Evolutionary conservation across 78 protist genomes (phyloP).

Genomic region (Polysphondylium violaceum): DNA sequence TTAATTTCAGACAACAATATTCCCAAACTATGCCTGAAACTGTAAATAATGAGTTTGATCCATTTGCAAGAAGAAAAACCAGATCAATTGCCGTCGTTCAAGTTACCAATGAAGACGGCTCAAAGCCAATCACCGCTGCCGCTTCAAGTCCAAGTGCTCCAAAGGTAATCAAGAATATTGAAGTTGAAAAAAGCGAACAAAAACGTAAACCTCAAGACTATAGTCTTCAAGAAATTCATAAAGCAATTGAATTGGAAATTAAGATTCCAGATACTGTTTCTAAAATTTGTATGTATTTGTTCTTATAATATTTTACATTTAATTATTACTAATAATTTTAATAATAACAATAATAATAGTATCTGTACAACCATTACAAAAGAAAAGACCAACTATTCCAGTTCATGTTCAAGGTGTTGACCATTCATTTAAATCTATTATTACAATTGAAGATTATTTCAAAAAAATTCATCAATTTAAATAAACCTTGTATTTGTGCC

Average conservation of each 20-base stretch:
- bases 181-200: not conserved
- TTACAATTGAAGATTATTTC: too few relatives aligned
- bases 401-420: not conserved
- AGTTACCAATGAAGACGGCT: conserved; percentile 14
- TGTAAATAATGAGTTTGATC: conserved; percentile 39
- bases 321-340: too few relatives aligned
- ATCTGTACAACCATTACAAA: conserved; percentile 13
- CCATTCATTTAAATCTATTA: too few relatives aligned
- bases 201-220: not conserved
- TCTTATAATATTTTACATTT: too few relatives aligned
- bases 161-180: not conserved
- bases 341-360: too few relatives aligned
- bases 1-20: conserved; percentile 25
- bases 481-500: too few relatives aligned
- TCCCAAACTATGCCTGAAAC: not conserved
- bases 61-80: conserved; percentile 62
- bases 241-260: conserved; percentile 23
- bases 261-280: conserved; percentile 13
- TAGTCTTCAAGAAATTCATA: conserved; percentile 19
- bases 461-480: too few relatives aligned
- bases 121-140: not conserved
- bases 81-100: conserved; percentile 36
- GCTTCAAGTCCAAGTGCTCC: not conserved
- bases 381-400: conserved; percentile 26
- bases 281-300: conserved; percentile 9